These are phyloP conservation scores for Chenopodium quinoa DNA, from an alignment of 148 eudicot genomes.

Conservation along the genomic window DNA sequence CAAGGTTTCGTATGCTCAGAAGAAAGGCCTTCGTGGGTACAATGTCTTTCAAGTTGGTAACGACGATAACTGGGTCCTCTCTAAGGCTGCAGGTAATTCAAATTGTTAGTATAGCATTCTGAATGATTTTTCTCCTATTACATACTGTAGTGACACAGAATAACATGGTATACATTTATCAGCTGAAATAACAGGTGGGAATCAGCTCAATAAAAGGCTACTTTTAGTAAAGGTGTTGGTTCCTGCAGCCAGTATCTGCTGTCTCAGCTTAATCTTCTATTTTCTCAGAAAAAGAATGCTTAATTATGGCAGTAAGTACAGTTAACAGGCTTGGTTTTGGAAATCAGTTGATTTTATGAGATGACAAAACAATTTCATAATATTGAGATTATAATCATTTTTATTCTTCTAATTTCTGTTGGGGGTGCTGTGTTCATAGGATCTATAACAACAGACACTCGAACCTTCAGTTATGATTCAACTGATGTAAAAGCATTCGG, in stretches of 20 bases:
- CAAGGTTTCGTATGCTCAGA: constrained; percentile 46
- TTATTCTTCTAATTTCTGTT: not conserved
- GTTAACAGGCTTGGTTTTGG: not conserved
- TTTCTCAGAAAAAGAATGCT: constrained; percentile 14
- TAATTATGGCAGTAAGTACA: constrained; percentile 22
- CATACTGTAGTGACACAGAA: not conserved
- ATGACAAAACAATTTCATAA: no score
- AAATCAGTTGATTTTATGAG: not conserved
- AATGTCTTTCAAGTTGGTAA: constrained; percentile 35
- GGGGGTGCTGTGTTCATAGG: not conserved
- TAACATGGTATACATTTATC: not conserved
- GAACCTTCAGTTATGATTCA: not conserved
- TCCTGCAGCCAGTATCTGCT: constrained; percentile 8
- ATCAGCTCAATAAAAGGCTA: constrained; percentile 1
- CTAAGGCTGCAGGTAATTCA: constrained; percentile 35
- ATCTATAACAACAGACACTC: not conserved
- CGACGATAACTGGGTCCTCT: constrained; percentile 46
- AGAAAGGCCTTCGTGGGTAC: constrained; percentile 46
- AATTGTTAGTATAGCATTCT: not conserved
- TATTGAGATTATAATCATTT: no score
- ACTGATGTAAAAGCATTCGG: constrained; percentile 32
- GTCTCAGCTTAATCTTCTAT: constrained; percentile 16
- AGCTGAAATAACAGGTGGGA: constrained; percentile 23
- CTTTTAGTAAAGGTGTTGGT: constrained; percentile 24
- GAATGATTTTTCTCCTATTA: not conserved